A percentile compares a stretch with the other conserved stretches of the same genome.
These are phyloP conservation scores for Exophiala alcalophila DNA, from an alignment of 2,329 filamentous ascomycete species.

Conservation along the genomic window DNA sequence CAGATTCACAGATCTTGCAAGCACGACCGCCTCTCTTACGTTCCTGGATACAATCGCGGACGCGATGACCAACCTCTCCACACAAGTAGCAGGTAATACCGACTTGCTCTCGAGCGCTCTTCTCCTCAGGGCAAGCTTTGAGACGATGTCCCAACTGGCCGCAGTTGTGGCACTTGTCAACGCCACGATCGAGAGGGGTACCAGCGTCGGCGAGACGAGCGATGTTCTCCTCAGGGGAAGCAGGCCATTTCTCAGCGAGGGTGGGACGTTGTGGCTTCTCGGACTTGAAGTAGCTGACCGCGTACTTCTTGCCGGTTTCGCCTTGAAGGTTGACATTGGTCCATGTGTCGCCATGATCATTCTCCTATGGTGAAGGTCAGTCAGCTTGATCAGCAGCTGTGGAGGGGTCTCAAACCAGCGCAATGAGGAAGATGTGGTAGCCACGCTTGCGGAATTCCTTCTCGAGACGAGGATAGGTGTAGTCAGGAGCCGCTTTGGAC, in stretches of 20 bases:
- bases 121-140: conserved; percentile 50
- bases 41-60: conserved; percentile 47
- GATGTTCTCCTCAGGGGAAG: conserved; percentile 49
- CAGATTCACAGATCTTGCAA: conserved; percentile 29
- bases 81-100: conserved; percentile 52
- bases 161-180: conserved; percentile 53
- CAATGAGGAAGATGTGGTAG: conserved; percentile 53
- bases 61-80: conserved; percentile 45
- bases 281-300: conserved; percentile 49
- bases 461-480: conserved; percentile 51
- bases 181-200: conserved; percentile 48
- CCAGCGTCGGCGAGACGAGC: conserved; percentile 52
- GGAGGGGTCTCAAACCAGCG: conserved; percentile 38
- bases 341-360: conserved; percentile 43
- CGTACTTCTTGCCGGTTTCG: conserved; percentile 50
- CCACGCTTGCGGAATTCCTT: conserved; percentile 48
- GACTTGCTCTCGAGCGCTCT: conserved; percentile 38
- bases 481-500: conserved; percentile 46
- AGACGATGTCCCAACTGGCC: conserved; percentile 49
- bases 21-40: conserved; percentile 23
- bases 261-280: conserved; percentile 47
- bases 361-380: conserved; percentile 36
- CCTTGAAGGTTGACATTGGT: conserved; percentile 55
- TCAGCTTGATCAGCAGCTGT: conserved; percentile 1
- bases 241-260: conserved; percentile 50